Conservation (phyloP, 2,329 filamentous ascomycete species). For the Penicillium sp. region DNA sequence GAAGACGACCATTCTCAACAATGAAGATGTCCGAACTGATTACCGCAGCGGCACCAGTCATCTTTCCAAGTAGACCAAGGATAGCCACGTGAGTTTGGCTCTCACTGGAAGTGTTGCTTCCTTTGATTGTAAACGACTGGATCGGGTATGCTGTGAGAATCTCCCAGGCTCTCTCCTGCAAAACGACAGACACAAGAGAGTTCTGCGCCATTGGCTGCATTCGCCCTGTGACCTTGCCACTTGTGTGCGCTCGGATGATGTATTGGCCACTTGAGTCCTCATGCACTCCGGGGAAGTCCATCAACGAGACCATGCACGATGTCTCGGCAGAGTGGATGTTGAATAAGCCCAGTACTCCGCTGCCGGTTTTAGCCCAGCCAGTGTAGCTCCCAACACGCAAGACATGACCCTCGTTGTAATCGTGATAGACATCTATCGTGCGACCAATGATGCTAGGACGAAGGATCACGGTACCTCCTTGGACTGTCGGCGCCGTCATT, state of each 20-base stretch:
- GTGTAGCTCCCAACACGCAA: conserved; percentile 80
- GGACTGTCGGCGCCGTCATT: conserved; percentile 73
- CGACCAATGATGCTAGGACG: conserved; percentile 74
- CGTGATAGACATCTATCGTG: conserved; percentile 70
- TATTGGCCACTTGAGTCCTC: conserved; percentile 55
- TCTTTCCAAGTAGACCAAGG: conserved; percentile 79
- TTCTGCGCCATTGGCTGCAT: conserved; percentile 34
- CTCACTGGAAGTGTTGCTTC: conserved; percentile 41
- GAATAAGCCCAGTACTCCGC: conserved; percentile 79
- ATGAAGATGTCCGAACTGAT: conserved; percentile 61
- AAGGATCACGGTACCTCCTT: conserved; percentile 75
- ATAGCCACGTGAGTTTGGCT: conserved; percentile 56
- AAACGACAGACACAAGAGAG: conserved; percentile 60
- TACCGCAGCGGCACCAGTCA: conserved; percentile 83
- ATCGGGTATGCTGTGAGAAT: conserved; percentile 76
- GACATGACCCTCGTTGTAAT: conserved; percentile 70
- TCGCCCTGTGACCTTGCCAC: conserved; percentile 56
- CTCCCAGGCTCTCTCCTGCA: conserved; percentile 71
- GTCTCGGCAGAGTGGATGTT: conserved; percentile 68
- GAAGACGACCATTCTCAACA: conserved; percentile 60
- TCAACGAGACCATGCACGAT: conserved; percentile 69
- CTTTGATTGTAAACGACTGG: conserved; percentile 49
- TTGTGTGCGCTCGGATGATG: conserved; percentile 70
- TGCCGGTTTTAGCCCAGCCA: conserved; percentile 66
- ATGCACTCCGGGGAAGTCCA: conserved; percentile 70